Percentiles rank a stretch among this genome's conserved stretches.
Conservation (phyloP, 1,139 yeast genomes). For the Yamadazyma triangularis region DNA sequence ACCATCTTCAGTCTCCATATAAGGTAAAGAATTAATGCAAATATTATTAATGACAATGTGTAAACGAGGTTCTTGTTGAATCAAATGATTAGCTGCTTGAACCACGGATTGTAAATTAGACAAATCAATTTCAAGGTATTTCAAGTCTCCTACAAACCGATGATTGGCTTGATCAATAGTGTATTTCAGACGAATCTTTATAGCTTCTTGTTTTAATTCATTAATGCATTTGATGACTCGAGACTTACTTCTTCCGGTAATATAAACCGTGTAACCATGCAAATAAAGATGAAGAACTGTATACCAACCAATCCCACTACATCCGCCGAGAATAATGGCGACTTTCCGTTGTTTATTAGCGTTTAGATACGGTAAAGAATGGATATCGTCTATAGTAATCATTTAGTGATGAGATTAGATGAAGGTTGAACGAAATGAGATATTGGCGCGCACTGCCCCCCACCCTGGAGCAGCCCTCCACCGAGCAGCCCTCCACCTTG, state of each 20-base stretch:
- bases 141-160: constrained; percentile 51
- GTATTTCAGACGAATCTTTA: constrained; percentile 19
- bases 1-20: constrained; percentile 58
- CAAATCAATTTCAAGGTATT: constrained; percentile 59
- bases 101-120: constrained; percentile 55
- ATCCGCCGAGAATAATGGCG: constrained; percentile 76
- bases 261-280: constrained; percentile 73
- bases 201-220: constrained; percentile 53
- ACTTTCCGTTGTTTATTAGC: constrained; percentile 47
- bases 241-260: constrained; percentile 63
- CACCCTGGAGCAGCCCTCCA: too few relatives aligned
- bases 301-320: constrained; percentile 75
- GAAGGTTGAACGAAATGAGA: constrained; percentile 1
- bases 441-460: constrained; percentile 1
- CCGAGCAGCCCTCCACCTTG: too few relatives aligned
- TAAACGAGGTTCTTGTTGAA: constrained; percentile 44
- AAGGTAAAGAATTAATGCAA: constrained; percentile 77
- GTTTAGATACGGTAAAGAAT: constrained; percentile 37
- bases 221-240: constrained; percentile 54
- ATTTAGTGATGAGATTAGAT: too few relatives aligned
- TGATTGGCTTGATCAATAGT: constrained; percentile 11
- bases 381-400: too few relatives aligned
- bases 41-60: constrained; percentile 75
- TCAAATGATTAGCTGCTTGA: constrained; percentile 48
- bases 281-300: constrained; percentile 70